Percentiles rank a stretch among this genome's conserved stretches.
Conservation (phyloP, 1,284 basidiomycete species). For the Wallemia mellicola region DNA sequence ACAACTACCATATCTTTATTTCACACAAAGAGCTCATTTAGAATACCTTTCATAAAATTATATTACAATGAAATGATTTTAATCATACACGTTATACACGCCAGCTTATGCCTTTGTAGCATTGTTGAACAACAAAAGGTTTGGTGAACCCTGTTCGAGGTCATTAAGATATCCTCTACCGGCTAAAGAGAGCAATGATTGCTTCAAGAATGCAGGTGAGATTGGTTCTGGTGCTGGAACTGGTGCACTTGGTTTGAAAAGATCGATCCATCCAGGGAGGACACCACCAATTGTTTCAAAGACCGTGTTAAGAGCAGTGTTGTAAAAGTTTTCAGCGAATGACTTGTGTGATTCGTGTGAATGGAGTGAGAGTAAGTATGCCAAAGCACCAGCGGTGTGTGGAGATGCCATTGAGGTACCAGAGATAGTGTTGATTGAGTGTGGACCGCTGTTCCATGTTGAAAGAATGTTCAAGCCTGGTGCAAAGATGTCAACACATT, state of each 20-base stretch:
- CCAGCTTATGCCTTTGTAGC: constrained; percentile 26
- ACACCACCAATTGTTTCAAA: constrained; percentile 10
- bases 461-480: constrained; percentile 28
- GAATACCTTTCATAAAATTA: too few species aligned
- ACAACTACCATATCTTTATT: too few species aligned
- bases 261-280: constrained; percentile 28
- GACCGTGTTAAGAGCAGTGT: constrained; percentile 26
- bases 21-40: too few species aligned
- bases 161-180: constrained; percentile 24
- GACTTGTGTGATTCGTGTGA: constrained; percentile 3
- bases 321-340: constrained; percentile 23
- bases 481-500: constrained; percentile 36
- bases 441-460: constrained; percentile 16
- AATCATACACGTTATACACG: too few species aligned
- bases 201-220: constrained; percentile 20
- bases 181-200: constrained; percentile 32
- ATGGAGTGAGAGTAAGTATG: constrained; percentile 43
- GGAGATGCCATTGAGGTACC: constrained; percentile 36
- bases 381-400: constrained; percentile 37
- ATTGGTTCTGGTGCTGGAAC: constrained; percentile 13
- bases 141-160: constrained; percentile 28
- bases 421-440: constrained; percentile 29
- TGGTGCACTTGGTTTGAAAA: constrained; percentile 20
- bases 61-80: not conserved
- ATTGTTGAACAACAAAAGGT: constrained; percentile 55